A percentile compares a stretch with the other conserved stretches of the same genome.
Conservation (phyloP, 805 yeast species). For the Kazachstania africana region DNA sequence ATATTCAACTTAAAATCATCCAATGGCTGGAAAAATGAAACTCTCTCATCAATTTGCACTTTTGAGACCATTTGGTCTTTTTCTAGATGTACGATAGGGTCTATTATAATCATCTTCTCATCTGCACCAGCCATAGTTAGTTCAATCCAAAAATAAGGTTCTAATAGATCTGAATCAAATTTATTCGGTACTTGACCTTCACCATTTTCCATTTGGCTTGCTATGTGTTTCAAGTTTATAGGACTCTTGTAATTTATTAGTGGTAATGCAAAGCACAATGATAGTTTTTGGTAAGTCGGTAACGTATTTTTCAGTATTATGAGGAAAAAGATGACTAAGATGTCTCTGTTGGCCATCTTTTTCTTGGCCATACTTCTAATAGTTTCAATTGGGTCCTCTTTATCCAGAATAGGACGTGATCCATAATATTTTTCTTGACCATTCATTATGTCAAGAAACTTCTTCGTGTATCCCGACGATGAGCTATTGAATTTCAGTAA, state of each 20-base stretch:
- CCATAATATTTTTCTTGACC: constrained; percentile 13
- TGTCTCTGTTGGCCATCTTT: constrained; percentile 15
- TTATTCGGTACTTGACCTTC: constrained; percentile 11
- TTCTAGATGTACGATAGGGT: constrained; percentile 14
- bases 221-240: no score
- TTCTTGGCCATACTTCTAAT: constrained; percentile 12
- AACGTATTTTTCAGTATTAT: constrained; percentile 13
- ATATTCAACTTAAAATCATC: constrained; percentile 1
- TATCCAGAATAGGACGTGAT: constrained; percentile 5
- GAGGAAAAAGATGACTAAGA: constrained; percentile 12
- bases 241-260: constrained; percentile 8
- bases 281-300: constrained; percentile 2
- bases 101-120: constrained; percentile 10
- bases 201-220: no score
- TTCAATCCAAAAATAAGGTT: constrained; percentile 22
- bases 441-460: constrained; percentile 3
- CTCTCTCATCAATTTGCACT: constrained; percentile 4
- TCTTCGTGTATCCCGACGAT: background rate
- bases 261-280: constrained; percentile 18
- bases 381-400: background rate
- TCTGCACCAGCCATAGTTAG: constrained; percentile 3
- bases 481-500: no score
- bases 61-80: constrained; percentile 8
- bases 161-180: constrained; percentile 17
- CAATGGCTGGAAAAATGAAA: constrained; percentile 3